These are phyloP conservation scores for Puccinia polysora DNA, from an alignment of 1,284 basidiomycete genomes.

Conservation along the genomic window DNA sequence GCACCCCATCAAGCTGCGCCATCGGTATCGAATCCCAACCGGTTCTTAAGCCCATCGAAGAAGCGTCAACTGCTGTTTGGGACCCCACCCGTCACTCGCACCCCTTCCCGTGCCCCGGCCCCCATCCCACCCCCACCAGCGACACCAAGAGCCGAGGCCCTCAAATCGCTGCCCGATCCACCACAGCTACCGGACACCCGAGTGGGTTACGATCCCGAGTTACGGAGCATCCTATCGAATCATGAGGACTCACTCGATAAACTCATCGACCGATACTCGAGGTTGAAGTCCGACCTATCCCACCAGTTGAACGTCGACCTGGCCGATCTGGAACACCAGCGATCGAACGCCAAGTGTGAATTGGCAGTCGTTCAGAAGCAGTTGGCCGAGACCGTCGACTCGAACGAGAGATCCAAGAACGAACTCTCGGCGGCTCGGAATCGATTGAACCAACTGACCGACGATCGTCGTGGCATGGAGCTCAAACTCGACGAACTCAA, in stretches of 20 bases:
- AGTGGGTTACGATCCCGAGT: slow-evolving; percentile 21
- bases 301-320: slow-evolving; percentile 18
- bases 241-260: slow-evolving; percentile 17
- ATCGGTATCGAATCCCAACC: slow-evolving; percentile 1
- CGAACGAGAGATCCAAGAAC: slow-evolving; percentile 2
- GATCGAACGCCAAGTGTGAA: slow-evolving; percentile 23
- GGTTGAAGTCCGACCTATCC: slow-evolving; percentile 3
- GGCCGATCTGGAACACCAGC: slow-evolving; percentile 11
- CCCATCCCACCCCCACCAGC: slow-evolving; percentile 6
- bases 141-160: neutral
- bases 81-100: slow-evolving; percentile 17
- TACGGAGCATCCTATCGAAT: neutral
- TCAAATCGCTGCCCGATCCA: neutral
- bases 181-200: neutral
- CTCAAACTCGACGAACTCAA: slow-evolving; percentile 19
- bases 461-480: slow-evolving; percentile 20
- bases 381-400: slow-evolving; percentile 1
- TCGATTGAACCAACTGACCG: neutral
- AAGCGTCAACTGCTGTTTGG: slow-evolving; percentile 13
- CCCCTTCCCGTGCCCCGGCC: neutral
- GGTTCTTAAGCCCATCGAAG: slow-evolving; percentile 23
- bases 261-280: slow-evolving; percentile 10
- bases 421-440: slow-evolving; percentile 1
- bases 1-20: neutral
- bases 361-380: slow-evolving; percentile 8